A percentile compares a stretch with the other conserved stretches of the same genome.
phyloP scores from a whole-genome alignment of 139 green algal species.

The Coccomyxa sp. region DNA sequence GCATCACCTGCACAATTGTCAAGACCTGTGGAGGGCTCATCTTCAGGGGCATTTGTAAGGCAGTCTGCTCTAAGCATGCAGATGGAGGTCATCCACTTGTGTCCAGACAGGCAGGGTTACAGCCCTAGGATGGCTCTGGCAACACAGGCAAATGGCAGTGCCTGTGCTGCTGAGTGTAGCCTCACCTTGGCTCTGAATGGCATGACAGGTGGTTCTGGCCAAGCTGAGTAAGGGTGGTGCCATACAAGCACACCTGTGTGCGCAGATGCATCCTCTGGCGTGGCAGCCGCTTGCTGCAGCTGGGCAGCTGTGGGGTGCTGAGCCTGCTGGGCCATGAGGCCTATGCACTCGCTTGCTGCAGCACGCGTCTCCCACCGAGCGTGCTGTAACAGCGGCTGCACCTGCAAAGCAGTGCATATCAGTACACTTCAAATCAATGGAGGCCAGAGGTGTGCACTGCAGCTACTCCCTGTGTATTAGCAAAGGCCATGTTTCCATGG shows the following conservation, averaged over 20 bases:
- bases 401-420: slow-evolving; percentile 34
- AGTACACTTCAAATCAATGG: no score
- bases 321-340: slow-evolving; percentile 68
- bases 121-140: background rate
- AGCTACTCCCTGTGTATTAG: no score
- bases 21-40: background rate
- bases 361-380: slow-evolving; percentile 79
- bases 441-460: no score
- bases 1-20: background rate
- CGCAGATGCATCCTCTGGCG: background rate
- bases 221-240: no score
- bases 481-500: background rate
- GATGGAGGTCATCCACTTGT: no score
- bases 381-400: slow-evolving; percentile 54
- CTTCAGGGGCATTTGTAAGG: no score
- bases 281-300: slow-evolving; percentile 20
- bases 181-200: no score
- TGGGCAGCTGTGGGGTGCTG: slow-evolving; percentile 53
- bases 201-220: no score
- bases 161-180: background rate
- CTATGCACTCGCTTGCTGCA: slow-evolving; percentile 71
- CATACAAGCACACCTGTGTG: no score
- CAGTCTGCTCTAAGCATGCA: no score
- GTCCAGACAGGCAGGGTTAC: background rate
- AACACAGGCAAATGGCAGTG: background rate